These are phyloP conservation scores for Ramichloridium luteum DNA, from an alignment of 2,329 filamentous ascomycete species.

Conservation along the genomic window DNA sequence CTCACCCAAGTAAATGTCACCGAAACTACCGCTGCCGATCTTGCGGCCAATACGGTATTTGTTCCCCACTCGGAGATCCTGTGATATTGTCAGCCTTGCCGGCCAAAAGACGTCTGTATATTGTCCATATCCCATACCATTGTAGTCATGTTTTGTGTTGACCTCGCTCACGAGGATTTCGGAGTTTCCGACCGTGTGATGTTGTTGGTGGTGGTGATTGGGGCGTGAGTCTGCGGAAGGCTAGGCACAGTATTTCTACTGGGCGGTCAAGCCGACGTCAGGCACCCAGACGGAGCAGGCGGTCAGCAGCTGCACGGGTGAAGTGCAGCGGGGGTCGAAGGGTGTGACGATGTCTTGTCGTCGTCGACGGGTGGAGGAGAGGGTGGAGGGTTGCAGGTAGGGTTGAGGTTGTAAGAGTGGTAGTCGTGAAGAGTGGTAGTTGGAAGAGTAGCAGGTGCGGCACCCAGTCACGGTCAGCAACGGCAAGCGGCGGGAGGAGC, in stretches of 20 bases:
- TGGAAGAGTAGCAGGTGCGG: no score
- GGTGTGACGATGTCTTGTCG: no score
- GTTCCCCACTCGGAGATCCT: constrained; percentile 98
- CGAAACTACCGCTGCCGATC: constrained; percentile 94
- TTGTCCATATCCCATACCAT: no score
- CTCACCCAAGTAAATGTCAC: constrained; percentile 86
- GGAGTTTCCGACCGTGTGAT: constrained; percentile 8
- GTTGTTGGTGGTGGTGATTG: constrained; percentile 5
- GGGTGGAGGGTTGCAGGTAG: not conserved
- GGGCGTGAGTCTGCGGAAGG: constrained; percentile 1
- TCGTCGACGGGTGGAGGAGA: no score
- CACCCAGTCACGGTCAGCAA: no score
- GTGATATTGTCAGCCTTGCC: constrained; percentile 26
- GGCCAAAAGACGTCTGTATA: no score
- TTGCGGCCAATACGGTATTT: constrained; percentile 99
- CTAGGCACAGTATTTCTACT: constrained; percentile 20
- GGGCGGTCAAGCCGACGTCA: constrained; percentile 8
- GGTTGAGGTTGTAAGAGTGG: not conserved
- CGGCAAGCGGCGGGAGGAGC: no score
- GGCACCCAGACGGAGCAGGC: constrained; percentile 1
- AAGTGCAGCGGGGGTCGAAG: no score
- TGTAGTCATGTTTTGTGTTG: constrained; percentile 43
- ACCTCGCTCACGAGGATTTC: constrained; percentile 17
- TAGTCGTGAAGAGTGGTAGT: constrained; percentile 1
- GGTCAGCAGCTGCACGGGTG: no score